Evolutionary conservation across 108 stramenopile species (phyloP).

Genomic region (Hondaea fermentalgiana): DNA sequence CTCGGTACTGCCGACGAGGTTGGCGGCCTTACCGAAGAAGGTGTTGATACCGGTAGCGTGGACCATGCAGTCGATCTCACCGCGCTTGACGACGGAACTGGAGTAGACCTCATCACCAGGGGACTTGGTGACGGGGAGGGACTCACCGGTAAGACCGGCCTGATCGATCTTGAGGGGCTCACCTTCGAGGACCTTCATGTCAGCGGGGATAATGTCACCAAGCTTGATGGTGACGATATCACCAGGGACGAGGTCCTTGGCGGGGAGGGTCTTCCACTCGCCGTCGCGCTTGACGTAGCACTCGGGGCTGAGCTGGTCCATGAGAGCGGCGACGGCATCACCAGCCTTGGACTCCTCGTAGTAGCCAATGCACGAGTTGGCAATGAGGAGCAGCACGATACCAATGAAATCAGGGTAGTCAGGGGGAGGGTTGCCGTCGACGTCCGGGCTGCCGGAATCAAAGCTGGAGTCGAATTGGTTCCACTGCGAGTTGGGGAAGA

Average conservation of each 20-base stretch:
- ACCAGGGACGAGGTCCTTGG: conserved; percentile 60
- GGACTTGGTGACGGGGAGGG: conserved; percentile 55
- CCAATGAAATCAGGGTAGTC: conserved; percentile 16
- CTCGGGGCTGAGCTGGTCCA: conserved; percentile 54
- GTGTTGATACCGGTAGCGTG: background rate
- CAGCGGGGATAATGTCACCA: conserved; percentile 67
- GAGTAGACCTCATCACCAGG: conserved; percentile 26
- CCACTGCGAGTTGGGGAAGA: background rate
- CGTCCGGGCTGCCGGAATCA: background rate
- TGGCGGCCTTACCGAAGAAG: conserved; percentile 36
- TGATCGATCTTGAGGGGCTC: conserved; percentile 62
- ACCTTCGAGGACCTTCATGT: conserved; percentile 58
- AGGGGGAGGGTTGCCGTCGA: background rate
- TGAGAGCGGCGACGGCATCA: conserved; percentile 63
- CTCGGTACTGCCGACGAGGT: conserved; percentile 37
- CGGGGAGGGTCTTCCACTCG: conserved; percentile 23
- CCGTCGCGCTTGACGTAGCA: conserved; percentile 59
- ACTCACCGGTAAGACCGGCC: conserved; percentile 69
- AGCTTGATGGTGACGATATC: conserved; percentile 65
- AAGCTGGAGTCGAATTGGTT: background rate
- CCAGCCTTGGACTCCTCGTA: conserved; percentile 54
- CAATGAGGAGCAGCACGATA: conserved; percentile 14
- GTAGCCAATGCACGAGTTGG: conserved; percentile 25
- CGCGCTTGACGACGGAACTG: background rate
- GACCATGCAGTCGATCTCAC: background rate